Evolutionary conservation across 2,329 filamentous ascomycete genomes (phyloP).

Genomic region (Rutstroemia sp.): DNA sequence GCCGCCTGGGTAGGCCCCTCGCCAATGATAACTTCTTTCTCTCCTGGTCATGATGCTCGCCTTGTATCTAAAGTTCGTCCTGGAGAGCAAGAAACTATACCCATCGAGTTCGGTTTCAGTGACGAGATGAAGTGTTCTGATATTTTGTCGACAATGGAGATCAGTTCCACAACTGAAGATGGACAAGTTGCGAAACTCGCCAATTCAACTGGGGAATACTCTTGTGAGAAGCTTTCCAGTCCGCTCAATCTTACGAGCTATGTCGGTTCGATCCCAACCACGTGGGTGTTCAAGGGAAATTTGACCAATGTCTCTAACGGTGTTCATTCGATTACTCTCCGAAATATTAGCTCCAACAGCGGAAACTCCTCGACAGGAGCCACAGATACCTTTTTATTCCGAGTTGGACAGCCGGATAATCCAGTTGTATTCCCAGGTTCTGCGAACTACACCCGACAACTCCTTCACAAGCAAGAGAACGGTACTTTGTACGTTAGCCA

Average conservation of each 20-base stretch:
- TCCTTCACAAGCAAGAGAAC: constrained; percentile 39
- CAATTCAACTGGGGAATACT: constrained; percentile 31
- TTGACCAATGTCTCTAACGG: constrained; percentile 52
- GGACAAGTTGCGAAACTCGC: constrained; percentile 38
- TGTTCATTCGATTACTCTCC: constrained; percentile 49
- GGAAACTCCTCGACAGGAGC: constrained; percentile 40
- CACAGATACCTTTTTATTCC: constrained; percentile 54
- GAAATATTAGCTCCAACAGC: constrained; percentile 38
- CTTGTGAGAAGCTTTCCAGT: constrained; percentile 35
- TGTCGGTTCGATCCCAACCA: constrained; percentile 45
- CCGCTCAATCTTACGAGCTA: constrained; percentile 31
- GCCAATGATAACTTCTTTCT: constrained; percentile 46
- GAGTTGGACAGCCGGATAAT: constrained; percentile 49
- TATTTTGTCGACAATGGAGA: constrained; percentile 40
- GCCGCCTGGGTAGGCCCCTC: constrained; percentile 41
- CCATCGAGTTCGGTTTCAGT: constrained; percentile 51
- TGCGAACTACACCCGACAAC: constrained; percentile 50
- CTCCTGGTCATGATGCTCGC: constrained; percentile 55
- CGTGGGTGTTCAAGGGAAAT: constrained; percentile 45
- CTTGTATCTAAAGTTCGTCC: constrained; percentile 40
- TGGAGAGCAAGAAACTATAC: constrained; percentile 36
- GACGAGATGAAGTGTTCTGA: constrained; percentile 52
- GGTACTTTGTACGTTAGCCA: constrained; percentile 45
- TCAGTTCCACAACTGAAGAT: constrained; percentile 45
- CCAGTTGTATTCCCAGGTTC: constrained; percentile 48